Evolutionary conservation across 371 early-diverging fungal species (phyloP).

Genomic region (Circinella minor): DNA sequence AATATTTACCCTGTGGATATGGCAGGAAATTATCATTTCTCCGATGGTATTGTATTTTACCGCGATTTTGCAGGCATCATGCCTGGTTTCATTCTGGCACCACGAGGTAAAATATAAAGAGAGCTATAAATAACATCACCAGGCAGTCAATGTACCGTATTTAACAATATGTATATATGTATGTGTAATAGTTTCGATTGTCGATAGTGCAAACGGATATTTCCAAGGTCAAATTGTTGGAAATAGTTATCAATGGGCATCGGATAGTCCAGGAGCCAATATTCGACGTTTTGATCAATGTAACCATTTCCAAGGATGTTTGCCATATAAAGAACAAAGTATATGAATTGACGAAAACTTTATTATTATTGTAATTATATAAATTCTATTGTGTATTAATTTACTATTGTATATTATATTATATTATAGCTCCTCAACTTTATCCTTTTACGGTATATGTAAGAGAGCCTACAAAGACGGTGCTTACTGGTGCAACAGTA

Average conservation of each 20-base stretch:
- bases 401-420: no score
- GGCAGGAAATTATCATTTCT: not conserved
- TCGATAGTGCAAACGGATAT: not conserved
- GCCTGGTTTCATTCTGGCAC: constrained; percentile 4
- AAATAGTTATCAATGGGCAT: not conserved
- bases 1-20: not conserved
- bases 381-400: no score
- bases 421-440: not conserved
- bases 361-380: no score
- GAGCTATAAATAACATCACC: no score
- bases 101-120: not conserved
- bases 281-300: not conserved
- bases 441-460: not conserved
- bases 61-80: not conserved
- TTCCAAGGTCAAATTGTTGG: not conserved
- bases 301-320: not conserved
- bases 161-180: not conserved
- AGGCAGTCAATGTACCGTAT: not conserved
- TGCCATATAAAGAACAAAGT: not conserved
- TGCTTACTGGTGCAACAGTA: not conserved
- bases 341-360: not conserved
- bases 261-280: not conserved
- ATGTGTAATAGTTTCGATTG: no score
- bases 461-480: not conserved
- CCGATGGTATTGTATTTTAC: not conserved